Evolutionary conservation across 1,284 basidiomycete species (phyloP).

Genomic region (Inonotus hispidus): DNA sequence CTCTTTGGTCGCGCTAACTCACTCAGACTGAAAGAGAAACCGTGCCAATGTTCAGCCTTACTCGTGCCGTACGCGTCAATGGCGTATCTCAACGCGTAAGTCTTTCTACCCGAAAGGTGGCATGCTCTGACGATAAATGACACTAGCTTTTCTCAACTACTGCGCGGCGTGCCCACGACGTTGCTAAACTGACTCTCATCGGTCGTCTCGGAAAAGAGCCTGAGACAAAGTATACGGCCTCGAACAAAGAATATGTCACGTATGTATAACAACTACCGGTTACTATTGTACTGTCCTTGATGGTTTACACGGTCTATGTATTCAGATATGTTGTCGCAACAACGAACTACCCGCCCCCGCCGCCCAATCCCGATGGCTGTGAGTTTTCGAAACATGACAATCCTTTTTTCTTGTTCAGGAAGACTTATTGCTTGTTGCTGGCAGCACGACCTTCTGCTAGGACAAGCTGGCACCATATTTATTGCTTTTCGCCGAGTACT

Average conservation of each 20-base stretch:
- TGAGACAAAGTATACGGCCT: conserved; percentile 60
- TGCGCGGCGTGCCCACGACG: conserved; percentile 44
- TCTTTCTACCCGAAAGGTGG: neutral
- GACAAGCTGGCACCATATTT: conserved; percentile 69
- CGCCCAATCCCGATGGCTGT: conserved; percentile 59
- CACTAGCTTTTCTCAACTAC: conserved; percentile 70
- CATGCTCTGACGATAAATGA: neutral
- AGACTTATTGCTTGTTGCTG: neutral
- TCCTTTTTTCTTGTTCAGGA: neutral
- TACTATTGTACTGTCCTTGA: neutral
- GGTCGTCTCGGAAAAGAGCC: conserved; percentile 70
- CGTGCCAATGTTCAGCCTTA: conserved; percentile 17
- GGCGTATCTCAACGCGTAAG: conserved; percentile 15
- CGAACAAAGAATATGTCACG: conserved; percentile 71
- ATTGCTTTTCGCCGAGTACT: conserved; percentile 56
- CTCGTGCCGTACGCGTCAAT: conserved; percentile 11
- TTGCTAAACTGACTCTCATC: conserved; percentile 72
- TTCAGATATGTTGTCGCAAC: conserved; percentile 67
- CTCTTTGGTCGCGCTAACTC: too few species aligned
- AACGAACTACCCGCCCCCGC: conserved; percentile 50
- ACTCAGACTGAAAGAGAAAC: too few species aligned
- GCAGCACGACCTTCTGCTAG: conserved; percentile 48
- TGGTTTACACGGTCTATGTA: neutral
- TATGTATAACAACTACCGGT: conserved; percentile 33
- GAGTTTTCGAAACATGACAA: conserved; percentile 23